These are phyloP conservation scores for Scedosporium apiospermum DNA, from an alignment of 2,329 filamentous ascomycete genomes.

Conservation along the genomic window DNA sequence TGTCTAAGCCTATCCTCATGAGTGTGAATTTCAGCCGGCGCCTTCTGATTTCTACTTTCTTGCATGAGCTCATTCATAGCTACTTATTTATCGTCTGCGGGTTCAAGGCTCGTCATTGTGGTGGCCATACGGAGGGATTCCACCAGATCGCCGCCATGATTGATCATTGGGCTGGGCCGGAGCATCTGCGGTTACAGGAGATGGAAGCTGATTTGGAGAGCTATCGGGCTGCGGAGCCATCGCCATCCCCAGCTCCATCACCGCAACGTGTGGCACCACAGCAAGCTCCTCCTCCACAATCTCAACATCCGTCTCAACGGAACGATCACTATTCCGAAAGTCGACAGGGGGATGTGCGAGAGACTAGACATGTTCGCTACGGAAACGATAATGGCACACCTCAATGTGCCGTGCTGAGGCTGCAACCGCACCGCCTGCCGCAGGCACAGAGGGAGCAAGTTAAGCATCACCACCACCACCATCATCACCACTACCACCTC, in stretches of 20 bases:
- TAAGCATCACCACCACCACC: not conserved
- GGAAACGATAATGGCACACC: not conserved
- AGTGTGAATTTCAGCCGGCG: constrained; percentile 47
- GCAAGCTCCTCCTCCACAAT: not conserved
- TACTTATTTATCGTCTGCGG: constrained; percentile 56
- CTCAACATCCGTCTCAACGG: constrained; percentile 2
- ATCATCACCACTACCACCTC: constrained; percentile 15
- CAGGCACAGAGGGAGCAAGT: not conserved
- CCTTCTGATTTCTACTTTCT: constrained; percentile 53
- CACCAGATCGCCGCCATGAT: constrained; percentile 48
- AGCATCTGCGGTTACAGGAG: constrained; percentile 44
- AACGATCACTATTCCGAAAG: not conserved
- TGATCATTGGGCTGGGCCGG: constrained; percentile 49
- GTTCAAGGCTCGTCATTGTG: constrained; percentile 42
- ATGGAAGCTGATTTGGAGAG: constrained; percentile 53
- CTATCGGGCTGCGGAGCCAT: constrained; percentile 26
- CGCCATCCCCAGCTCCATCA: not conserved
- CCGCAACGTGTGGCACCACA: not conserved
- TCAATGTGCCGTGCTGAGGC: not conserved
- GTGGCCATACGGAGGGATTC: constrained; percentile 54
- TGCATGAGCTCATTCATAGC: constrained; percentile 59
- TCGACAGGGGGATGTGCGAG: not conserved
- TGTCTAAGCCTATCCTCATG: constrained; percentile 50
- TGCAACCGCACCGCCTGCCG: not conserved
- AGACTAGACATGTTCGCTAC: not conserved